Percentiles rank a stretch among this genome's conserved stretches.
These are phyloP conservation scores for Fusarium anguioides DNA, from an alignment of 2,329 filamentous ascomycete genomes.

Conservation along the genomic window DNA sequence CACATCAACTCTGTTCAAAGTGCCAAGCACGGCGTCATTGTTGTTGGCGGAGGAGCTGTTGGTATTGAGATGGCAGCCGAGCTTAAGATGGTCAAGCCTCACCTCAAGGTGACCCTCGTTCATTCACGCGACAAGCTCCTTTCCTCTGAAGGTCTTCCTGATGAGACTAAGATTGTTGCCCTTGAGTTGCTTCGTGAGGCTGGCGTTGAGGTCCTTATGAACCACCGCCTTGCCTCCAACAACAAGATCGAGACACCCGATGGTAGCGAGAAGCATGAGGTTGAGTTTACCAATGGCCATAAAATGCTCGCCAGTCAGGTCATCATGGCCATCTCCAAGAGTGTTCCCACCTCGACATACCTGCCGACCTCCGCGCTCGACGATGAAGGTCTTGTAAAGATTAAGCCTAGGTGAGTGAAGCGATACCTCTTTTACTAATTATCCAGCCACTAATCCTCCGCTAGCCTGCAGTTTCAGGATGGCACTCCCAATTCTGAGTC, in stretches of 20 bases:
- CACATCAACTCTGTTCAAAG: conserved; percentile 67
- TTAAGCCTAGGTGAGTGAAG: conserved; percentile 62
- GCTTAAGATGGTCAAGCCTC: conserved; percentile 74
- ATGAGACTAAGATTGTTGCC: conserved; percentile 73
- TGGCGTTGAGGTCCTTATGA: conserved; percentile 74
- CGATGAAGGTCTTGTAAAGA: conserved; percentile 72
- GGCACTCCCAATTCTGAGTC: conserved; percentile 65
- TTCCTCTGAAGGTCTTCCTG: conserved; percentile 77
- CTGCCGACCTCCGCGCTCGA: conserved; percentile 69
- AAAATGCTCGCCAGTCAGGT: conserved; percentile 72
- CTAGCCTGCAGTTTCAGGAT: conserved; percentile 65
- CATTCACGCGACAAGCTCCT: conserved; percentile 78
- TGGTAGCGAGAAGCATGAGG: conserved; percentile 55
- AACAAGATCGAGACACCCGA: conserved; percentile 58
- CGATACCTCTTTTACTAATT: not conserved
- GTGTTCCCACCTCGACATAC: conserved; percentile 70
- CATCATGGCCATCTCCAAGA: conserved; percentile 75
- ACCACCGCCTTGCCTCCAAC: conserved; percentile 65
- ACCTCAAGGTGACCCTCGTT: conserved; percentile 75
- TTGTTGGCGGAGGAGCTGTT: conserved; percentile 83
- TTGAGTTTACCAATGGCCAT: conserved; percentile 70
- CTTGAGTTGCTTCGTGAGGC: conserved; percentile 68
- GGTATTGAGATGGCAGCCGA: conserved; percentile 87
- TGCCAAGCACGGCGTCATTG: conserved; percentile 69
- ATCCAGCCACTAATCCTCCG: not conserved